A percentile compares a stretch with the other conserved stretches of the same genome.
Conservation (phyloP, 805 yeast species). For the Wickerhamiella kazuoi region DNA sequence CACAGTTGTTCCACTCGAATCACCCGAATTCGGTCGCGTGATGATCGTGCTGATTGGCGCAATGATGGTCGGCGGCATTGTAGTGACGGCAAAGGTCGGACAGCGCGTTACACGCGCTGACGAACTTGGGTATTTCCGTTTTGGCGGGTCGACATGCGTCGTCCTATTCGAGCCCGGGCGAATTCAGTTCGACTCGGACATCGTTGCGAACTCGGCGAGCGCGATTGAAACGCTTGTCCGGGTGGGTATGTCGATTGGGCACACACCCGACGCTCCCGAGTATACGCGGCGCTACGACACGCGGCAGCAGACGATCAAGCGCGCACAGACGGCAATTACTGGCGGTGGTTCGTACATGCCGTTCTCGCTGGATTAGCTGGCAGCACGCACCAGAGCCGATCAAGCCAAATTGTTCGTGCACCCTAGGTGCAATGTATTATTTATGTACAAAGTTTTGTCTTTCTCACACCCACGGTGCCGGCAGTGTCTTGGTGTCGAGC, state of each 20-base stretch:
- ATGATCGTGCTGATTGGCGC: constrained; percentile 81
- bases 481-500: too few relatives aligned
- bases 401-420: too few relatives aligned
- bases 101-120: constrained; percentile 47
- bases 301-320: constrained; percentile 10
- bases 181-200: constrained; percentile 49
- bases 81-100: constrained; percentile 48
- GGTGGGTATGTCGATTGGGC: constrained; percentile 90
- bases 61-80: constrained; percentile 94
- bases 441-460: background rate
- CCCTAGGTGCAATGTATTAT: background rate
- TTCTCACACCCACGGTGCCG: constrained; percentile 27
- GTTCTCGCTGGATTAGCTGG: constrained; percentile 14
- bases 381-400: too few relatives aligned
- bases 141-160: constrained; percentile 85
- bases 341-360: constrained; percentile 19
- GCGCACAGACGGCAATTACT: constrained; percentile 13
- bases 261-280: constrained; percentile 21
- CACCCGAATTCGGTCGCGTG: constrained; percentile 62
- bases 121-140: constrained; percentile 85
- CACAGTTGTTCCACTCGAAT: constrained; percentile 56
- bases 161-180: constrained; percentile 35
- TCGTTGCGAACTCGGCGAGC: constrained; percentile 40
- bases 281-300: constrained; percentile 14
- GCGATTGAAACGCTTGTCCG: constrained; percentile 67